Conservation (phyloP, 2,329 filamentous ascomycete genomes). For the Ceratocystis alfenasii region DNA sequence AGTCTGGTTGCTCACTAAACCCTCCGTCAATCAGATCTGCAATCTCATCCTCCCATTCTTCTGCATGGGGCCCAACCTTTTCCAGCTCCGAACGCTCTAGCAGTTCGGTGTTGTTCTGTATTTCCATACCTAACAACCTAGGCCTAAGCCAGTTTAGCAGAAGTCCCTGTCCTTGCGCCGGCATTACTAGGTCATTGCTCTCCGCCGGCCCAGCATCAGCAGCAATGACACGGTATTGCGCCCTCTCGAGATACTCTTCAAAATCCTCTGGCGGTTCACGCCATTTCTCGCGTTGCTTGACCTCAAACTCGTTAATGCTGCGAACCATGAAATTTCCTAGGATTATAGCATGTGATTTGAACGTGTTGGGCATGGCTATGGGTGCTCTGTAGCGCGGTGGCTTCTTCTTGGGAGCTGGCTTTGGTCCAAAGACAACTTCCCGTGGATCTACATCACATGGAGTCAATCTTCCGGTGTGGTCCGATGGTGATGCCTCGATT, state of each 20-base stretch:
- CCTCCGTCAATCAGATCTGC: background rate
- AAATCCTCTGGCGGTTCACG: constrained; percentile 8
- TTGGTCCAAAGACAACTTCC: constrained; percentile 34
- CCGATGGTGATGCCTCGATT: constrained; percentile 27
- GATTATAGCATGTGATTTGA: constrained; percentile 13
- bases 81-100: constrained; percentile 20
- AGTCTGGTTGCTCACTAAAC: background rate
- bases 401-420: background rate
- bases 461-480: constrained; percentile 31
- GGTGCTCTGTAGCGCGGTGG: background rate
- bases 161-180: background rate
- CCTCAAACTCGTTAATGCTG: constrained; percentile 29
- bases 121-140: background rate
- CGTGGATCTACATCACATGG: constrained; percentile 37
- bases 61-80: background rate
- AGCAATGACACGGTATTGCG: background rate
- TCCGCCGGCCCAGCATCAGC: background rate
- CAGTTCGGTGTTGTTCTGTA: constrained; percentile 16
- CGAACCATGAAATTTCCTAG: constrained; percentile 24
- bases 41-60: background rate
- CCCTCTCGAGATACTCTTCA: constrained; percentile 6
- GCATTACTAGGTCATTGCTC: background rate
- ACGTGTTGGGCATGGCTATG: constrained; percentile 14
- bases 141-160: constrained; percentile 10
- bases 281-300: constrained; percentile 27